These are phyloP conservation scores for Collybiopsis luxurians DNA, from an alignment of 768 basidiomycete genomes.

Conservation along the genomic window DNA sequence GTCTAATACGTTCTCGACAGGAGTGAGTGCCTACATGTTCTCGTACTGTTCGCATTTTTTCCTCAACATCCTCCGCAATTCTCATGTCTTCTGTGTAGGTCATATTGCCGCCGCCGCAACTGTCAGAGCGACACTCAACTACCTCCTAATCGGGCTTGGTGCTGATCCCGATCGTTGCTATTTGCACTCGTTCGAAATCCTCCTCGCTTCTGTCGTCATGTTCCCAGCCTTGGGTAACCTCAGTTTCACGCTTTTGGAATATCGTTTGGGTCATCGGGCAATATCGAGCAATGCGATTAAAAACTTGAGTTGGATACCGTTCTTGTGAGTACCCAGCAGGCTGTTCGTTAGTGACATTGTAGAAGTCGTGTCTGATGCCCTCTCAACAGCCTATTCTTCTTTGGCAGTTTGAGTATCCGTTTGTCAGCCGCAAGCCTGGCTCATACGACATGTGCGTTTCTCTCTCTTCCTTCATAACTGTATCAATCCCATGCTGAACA, in stretches of 20 bases:
- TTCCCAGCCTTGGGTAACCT: constrained; percentile 76
- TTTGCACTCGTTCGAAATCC: constrained; percentile 78
- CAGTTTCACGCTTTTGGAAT: constrained; percentile 67
- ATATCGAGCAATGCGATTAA: no score
- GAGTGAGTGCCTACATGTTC: constrained; percentile 35
- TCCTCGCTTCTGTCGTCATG: constrained; percentile 71
- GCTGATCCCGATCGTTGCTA: constrained; percentile 72
- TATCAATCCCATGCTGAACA: no score
- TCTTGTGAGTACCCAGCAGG: constrained; percentile 79
- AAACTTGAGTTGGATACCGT: constrained; percentile 74
- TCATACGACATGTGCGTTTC: constrained; percentile 52
- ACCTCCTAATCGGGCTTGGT: constrained; percentile 68
- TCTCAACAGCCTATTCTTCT: constrained; percentile 62
- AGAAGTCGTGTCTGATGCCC: no score
- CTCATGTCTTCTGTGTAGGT: constrained; percentile 51
- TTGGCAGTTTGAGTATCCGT: constrained; percentile 72
- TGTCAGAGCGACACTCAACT: constrained; percentile 67
- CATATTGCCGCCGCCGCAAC: constrained; percentile 69
- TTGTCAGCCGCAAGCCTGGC: constrained; percentile 64
- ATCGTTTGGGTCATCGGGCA: no score
- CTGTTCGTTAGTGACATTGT: no score
- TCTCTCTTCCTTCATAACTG: not conserved
- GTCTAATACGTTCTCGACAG: not conserved
- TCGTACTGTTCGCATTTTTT: constrained; percentile 2
- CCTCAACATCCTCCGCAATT: not conserved